A percentile compares a stretch with the other conserved stretches of the same genome.
phyloP scores from a whole-genome alignment of 345 rosid species.

The Citrus cavaleriei region DNA sequence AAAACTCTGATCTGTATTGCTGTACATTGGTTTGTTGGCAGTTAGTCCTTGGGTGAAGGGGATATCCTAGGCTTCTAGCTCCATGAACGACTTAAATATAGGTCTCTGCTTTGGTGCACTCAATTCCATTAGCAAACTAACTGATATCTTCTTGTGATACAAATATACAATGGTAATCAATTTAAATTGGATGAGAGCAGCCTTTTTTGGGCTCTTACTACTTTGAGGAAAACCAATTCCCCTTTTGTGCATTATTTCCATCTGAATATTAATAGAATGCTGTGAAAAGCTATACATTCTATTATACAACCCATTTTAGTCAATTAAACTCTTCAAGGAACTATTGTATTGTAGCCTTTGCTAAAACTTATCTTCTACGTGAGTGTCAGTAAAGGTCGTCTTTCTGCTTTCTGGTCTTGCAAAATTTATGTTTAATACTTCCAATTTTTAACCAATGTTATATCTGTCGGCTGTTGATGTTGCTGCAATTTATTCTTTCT shows the following conservation, averaged over 20 bases:
- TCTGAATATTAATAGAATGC: not conserved
- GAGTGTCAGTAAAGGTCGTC: not conserved
- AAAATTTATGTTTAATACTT: not conserved
- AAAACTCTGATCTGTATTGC: not conserved
- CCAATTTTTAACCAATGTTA: not conserved
- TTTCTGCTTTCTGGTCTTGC: not conserved
- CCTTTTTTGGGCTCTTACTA: not conserved
- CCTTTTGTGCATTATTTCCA: not conserved
- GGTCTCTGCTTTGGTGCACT: not conserved
- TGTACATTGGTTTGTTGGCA: constrained; percentile 4
- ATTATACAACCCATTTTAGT: not conserved
- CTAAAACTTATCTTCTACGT: not conserved
- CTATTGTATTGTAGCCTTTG: not conserved
- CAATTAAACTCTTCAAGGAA: not conserved
- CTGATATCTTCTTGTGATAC: not conserved
- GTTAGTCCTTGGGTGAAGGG: not conserved
- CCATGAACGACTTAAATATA: not conserved
- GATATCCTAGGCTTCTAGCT: not conserved
- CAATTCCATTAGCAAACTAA: not conserved
- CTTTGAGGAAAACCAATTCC: not conserved
- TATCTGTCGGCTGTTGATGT: not conserved
- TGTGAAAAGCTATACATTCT: not conserved
- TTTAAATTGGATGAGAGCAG: not conserved
- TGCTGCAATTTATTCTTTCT: not conserved
- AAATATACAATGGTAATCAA: not conserved